Evolutionary conservation across 2,329 filamentous ascomycete species (phyloP), one percentile per base, ranked within the genome.

Genomic region (Fusarium dlaminii): DNA sequence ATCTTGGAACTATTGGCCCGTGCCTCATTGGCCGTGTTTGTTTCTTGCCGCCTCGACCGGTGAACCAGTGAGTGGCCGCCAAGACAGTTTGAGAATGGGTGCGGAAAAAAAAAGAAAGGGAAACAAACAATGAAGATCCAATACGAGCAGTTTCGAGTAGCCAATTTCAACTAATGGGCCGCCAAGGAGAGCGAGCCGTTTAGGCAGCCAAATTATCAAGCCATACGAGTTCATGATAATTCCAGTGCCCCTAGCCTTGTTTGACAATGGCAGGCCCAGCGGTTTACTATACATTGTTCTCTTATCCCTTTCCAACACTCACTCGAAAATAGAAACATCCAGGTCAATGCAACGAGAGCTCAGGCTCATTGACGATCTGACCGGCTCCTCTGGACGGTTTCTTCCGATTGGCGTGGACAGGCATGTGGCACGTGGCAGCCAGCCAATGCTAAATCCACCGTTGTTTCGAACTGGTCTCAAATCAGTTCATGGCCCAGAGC

Each of bases 381-480:
- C 42, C 49, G 22, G 36, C 58, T 63, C 45, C 11, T 20, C 49
- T 62, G 46, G 36, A 62, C 56, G 49, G 45, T 45, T 54, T 22
- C 52, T 69, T 73, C 73, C 72, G 68, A 78, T 78, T 78, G 73
- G 75, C 27, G 45, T 67, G 61, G 48, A n/a, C 52, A 69, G 59
- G 58, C 48, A 63, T 70, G 20, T 70, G 32, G 75, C 76, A 78
- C 76, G 76, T 78, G 75, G 76, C 68, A 70, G 58, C 55, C 68
- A 70, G 60, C 49, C 58, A 66, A 75, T 75, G 66, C 66, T 69
- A 75, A 70, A 68, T 71, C 65, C 64, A 67, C 68, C 60, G 71
- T 67, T 72, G 73, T 76, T 78, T 77, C 70, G 73, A 68, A 40
- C 63, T 72, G 72, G 76, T 78, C 76, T 78, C 67, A 77, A 75